Percentiles rank a stretch among this genome's conserved stretches.
phyloP scores from a whole-genome alignment of 306 rosid species.

The Trifolium repens region DNA sequence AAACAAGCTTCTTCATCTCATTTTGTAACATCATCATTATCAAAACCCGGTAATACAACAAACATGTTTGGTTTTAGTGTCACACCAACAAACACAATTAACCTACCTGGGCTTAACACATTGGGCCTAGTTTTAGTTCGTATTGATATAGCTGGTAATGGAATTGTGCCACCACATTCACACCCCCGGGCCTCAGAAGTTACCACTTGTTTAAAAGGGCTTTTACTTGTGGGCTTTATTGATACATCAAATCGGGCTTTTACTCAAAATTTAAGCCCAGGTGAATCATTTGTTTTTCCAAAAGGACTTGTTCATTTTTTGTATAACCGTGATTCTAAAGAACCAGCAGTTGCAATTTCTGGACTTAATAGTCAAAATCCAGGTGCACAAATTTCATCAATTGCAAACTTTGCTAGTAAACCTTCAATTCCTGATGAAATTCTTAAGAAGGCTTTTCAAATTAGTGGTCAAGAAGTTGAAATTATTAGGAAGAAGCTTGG shows the following conservation, averaged over 20 bases:
- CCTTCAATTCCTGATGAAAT: constrained; percentile 47
- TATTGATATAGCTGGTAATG: constrained; percentile 44
- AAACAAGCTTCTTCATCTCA: constrained; percentile 47
- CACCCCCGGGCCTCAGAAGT: constrained; percentile 82
- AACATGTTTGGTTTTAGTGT: constrained; percentile 55
- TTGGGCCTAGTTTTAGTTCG: constrained; percentile 68
- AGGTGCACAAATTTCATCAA: constrained; percentile 50
- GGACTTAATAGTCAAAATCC: constrained; percentile 81
- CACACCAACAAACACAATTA: constrained; percentile 46
- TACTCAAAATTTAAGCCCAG: constrained; percentile 47
- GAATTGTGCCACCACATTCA: constrained; percentile 56
- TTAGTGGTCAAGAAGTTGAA: constrained; percentile 46
- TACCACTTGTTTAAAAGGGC: constrained; percentile 60
- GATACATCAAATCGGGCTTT: constrained; percentile 49
- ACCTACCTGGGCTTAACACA: constrained; percentile 80
- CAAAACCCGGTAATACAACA: constrained; percentile 51
- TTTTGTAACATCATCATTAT: constrained; percentile 62
- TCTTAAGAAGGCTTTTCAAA: constrained; percentile 52
- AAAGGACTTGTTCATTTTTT: constrained; percentile 66
- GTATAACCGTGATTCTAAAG: constrained; percentile 45
- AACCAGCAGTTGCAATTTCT: constrained; percentile 54
- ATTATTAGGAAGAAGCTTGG: constrained; percentile 55
- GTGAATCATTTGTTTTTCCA: constrained; percentile 76
- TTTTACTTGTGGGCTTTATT: constrained; percentile 60
- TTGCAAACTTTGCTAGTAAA: constrained; percentile 57